Evolutionary conservation across 352 stramenopile species (phyloP), one percentile per base, ranked within the genome.

Genomic region (Globisporangium echinulatum): DNA sequence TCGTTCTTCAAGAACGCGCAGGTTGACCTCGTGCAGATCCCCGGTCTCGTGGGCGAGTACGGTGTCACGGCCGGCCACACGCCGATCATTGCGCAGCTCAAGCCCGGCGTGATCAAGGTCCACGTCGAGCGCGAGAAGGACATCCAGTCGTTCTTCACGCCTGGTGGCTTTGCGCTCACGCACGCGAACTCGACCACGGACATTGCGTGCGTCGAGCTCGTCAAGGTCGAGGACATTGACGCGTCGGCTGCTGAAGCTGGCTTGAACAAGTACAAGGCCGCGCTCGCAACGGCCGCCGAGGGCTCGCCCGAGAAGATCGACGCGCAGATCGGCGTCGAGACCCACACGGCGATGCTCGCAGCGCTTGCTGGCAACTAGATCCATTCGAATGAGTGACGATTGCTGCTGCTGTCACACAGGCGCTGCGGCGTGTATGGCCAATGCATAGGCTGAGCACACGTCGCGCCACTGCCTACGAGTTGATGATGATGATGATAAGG

Each of bases 161-260:
- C 93, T 42, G 96, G 96, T 63, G 97, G 97, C 66, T 98, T 99
- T 67, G 93, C 97, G 44, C 76, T 99, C 62, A 99, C 96, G 55
- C 95, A 99, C 77, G 85, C 86, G 56, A 94, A 98, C 75, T 98
- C 93, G 58, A 78, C 91, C 51, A 99, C 96, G 52, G 97, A 99
- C 77, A 97, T 99, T 72, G 79, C 96, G 40, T 98, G 92, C 71
- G 94, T 97, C 51, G 96, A 99, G 75, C 90, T 97, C 56, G 90
- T 98, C 62, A 97, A 98, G 72, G 63, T 99, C 48, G 94, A 98
- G 66, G 97, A 99, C 72, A 85, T 99, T 60, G 97, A 99, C 76
- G 59, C 74, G 33, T 69, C 76, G 39, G 91, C 87, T 56, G 90
- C 97, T 17, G 77, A 94, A 62, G 82, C 83, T 25, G 89, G 91